A percentile compares a stretch with the other conserved stretches of the same genome.
Evolutionary conservation across 768 basidiomycete genomes (phyloP).

Genomic region (Phaeotremella fagi): DNA sequence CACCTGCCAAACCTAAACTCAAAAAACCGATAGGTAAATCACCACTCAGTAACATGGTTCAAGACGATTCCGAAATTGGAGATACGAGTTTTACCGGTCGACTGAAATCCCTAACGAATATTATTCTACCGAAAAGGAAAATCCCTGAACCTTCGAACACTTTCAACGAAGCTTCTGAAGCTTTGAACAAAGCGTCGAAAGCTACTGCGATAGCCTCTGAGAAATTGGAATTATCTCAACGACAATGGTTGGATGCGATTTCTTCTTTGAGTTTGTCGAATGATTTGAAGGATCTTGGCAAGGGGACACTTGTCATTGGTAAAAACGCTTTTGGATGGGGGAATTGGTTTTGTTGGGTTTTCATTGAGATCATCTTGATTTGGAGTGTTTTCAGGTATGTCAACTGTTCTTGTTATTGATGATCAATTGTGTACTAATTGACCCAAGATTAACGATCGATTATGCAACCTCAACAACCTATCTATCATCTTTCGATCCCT

Average conservation of each 20-base stretch:
- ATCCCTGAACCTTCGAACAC: background rate
- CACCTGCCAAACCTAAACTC: conserved; percentile 6
- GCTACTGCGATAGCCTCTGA: conserved; percentile 6
- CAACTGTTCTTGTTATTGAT: too few species aligned
- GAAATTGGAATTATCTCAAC: conserved; percentile 17
- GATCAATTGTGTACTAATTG: too few species aligned
- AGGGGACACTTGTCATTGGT: conserved; percentile 2
- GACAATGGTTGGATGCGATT: conserved; percentile 29
- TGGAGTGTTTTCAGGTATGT: conserved; percentile 42
- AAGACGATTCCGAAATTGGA: background rate
- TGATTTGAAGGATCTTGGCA: background rate
- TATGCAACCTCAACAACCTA: conserved; percentile 28
- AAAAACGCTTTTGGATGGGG: conserved; percentile 28
- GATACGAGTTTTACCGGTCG: conserved; percentile 19
- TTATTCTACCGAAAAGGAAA: background rate
- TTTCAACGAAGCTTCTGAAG: conserved; percentile 7
- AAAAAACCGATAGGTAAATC: background rate
- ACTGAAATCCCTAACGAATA: background rate
- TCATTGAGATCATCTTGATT: conserved; percentile 28
- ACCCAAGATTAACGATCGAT: conserved; percentile 38
- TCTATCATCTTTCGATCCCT: conserved; percentile 19
- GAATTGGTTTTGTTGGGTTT: conserved; percentile 34
- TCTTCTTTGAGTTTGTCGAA: background rate
- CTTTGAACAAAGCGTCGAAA: conserved; percentile 10
- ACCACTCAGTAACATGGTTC: background rate